A percentile compares a stretch with the other conserved stretches of the same genome.
Conservation (phyloP, 306 rosid species). For the Prunus dulcis region DNA sequence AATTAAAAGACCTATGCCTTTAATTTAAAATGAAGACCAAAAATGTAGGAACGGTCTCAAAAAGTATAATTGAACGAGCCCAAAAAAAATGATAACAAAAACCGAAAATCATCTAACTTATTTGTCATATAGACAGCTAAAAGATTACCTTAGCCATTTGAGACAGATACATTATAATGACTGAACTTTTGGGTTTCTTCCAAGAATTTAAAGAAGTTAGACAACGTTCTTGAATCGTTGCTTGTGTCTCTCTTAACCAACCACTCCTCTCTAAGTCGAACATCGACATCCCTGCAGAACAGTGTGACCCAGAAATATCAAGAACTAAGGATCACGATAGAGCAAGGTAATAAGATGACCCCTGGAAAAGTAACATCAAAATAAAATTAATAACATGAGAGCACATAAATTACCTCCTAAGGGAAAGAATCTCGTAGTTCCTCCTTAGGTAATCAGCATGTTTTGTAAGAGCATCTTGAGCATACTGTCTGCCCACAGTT, state of each 20-base stretch:
- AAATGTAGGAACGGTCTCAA: not conserved
- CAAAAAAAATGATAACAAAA: not conserved
- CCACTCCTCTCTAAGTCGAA: conserved; percentile 74
- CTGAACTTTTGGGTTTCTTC: conserved; percentile 40
- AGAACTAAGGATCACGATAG: conserved; percentile 7
- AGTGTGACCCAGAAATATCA: conserved; percentile 21
- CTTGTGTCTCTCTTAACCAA: conserved; percentile 59
- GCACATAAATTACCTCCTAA: conserved; percentile 52
- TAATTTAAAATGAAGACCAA: too few relatives aligned
- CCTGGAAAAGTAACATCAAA: not conserved
- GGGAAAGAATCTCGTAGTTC: conserved; percentile 75
- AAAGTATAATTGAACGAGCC: not conserved
- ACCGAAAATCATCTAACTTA: not conserved
- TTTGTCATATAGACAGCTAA: not conserved
- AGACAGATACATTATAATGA: conserved; percentile 14
- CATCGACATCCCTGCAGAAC: conserved; percentile 61
- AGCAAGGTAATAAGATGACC: not conserved
- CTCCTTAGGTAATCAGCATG: conserved; percentile 70
- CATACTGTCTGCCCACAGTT: conserved; percentile 86
- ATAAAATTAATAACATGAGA: not conserved
- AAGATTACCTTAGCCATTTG: conserved; percentile 26
- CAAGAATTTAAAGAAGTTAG: conserved; percentile 50
- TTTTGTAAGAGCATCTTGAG: conserved; percentile 79
- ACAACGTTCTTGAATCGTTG: conserved; percentile 48
- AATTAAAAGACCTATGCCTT: too few relatives aligned